phyloP scores from a whole-genome alignment of 345 rosid species.

The Aegle marmelos region DNA sequence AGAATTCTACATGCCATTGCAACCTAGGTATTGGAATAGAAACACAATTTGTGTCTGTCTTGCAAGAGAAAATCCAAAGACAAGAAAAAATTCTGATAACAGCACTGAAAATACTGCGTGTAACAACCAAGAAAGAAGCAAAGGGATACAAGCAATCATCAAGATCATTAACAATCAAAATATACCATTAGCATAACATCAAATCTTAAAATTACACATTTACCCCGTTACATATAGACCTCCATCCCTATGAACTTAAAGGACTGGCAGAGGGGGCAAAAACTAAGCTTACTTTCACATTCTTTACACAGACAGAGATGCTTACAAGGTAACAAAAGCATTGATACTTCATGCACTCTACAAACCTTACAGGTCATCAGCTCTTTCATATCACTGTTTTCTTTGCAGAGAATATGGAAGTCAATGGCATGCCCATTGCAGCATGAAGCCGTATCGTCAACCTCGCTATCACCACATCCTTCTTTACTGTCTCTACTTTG shows the following conservation, averaged over 20 bases:
- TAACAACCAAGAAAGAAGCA: constrained; percentile 2
- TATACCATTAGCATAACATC: constrained; percentile 19
- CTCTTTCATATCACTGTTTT: constrained; percentile 33
- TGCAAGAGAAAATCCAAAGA: neutral
- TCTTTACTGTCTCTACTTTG: constrained; percentile 68
- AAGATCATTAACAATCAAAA: constrained; percentile 16
- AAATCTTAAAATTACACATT: constrained; percentile 15
- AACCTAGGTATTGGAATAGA: neutral
- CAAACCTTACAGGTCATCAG: constrained; percentile 74
- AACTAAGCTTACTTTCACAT: constrained; percentile 80
- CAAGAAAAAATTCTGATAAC: neutral
- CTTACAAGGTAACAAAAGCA: constrained; percentile 91
- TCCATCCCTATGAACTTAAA: constrained; percentile 77
- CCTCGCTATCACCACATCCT: constrained; percentile 93
- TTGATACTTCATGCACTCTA: constrained; percentile 62
- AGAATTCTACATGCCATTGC: neutral
- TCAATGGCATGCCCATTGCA: constrained; percentile 55
- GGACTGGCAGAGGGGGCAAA: constrained; percentile 82
- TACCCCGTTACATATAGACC: constrained; percentile 59
- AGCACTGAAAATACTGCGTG: neutral
- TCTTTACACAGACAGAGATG: constrained; percentile 91
- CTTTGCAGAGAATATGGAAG: constrained; percentile 47
- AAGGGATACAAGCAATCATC: constrained; percentile 6
- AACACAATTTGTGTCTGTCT: neutral
- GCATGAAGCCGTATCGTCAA: constrained; percentile 85